A percentile compares a stretch with the other conserved stretches of the same genome.
Evolutionary conservation across 1,139 yeast genomes (phyloP).

Genomic region (Blastobotrys ciferrii): DNA sequence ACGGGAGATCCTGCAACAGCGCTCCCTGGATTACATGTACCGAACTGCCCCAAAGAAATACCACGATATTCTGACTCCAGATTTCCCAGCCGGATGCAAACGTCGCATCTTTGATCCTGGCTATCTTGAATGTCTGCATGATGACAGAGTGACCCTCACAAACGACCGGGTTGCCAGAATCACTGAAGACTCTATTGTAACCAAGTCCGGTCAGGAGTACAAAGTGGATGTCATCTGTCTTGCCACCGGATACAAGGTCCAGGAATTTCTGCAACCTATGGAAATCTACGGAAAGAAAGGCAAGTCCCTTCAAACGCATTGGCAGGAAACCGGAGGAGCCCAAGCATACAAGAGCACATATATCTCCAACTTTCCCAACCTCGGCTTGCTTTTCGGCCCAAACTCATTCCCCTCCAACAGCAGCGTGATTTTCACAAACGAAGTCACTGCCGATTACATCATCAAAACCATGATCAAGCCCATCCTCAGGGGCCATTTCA

Average conservation of each 20-base stretch:
- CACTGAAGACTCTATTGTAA: conserved; percentile 23
- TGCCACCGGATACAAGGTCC: conserved; percentile 31
- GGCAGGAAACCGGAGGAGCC: conserved; percentile 21
- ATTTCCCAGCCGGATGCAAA: conserved; percentile 31
- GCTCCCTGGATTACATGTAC: conserved; percentile 22
- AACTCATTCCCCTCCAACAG: conserved; percentile 23
- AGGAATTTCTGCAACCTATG: conserved; percentile 15
- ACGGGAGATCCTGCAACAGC: conserved; percentile 20
- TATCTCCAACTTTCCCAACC: conserved; percentile 23
- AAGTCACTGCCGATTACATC: conserved; percentile 18
- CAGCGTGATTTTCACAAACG: conserved; percentile 21
- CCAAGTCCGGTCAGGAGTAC: conserved; percentile 24
- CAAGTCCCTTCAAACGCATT: conserved; percentile 13
- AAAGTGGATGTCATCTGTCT: conserved; percentile 32
- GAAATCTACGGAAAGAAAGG: conserved; percentile 19
- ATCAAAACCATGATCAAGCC: conserved; percentile 19
- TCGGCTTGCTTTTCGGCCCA: conserved; percentile 22
- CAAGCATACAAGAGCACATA: conserved; percentile 21
- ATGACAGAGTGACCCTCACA: conserved; percentile 26
- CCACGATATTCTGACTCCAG: conserved; percentile 30
- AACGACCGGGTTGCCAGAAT: conserved; percentile 27
- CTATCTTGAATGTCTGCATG: conserved; percentile 29
- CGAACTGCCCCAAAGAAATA: conserved; percentile 22
- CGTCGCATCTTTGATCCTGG: conserved; percentile 30
- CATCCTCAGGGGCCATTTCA: conserved; percentile 17